These are phyloP conservation scores for Talaromyces piceae DNA, from an alignment of 2,329 filamentous ascomycete species.

Conservation along the genomic window DNA sequence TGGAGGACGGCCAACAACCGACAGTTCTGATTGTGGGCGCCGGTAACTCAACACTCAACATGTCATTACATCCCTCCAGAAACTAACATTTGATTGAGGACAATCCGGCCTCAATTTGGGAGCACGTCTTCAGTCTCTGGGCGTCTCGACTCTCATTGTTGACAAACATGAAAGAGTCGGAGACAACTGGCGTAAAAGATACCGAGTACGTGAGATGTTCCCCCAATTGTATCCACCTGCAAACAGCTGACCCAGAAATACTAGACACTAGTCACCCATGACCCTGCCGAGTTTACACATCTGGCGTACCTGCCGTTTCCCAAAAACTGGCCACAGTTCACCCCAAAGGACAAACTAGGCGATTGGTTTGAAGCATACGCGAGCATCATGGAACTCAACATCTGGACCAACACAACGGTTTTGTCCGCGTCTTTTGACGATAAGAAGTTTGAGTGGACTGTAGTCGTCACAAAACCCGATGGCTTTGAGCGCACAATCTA, in stretches of 20 bases:
- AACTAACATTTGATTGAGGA: slow-evolving; percentile 19
- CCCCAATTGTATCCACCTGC: background rate
- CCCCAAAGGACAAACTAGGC: slow-evolving; percentile 41
- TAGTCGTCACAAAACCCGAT: slow-evolving; percentile 20
- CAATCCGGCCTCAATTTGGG: slow-evolving; percentile 38
- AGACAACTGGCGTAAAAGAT: slow-evolving; percentile 46
- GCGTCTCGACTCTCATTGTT: slow-evolving; percentile 36
- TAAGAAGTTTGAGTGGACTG: slow-evolving; percentile 30
- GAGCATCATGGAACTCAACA: slow-evolving; percentile 43
- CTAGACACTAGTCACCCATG: slow-evolving; percentile 33
- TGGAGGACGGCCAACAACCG: slow-evolving; percentile 24
- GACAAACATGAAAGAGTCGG: slow-evolving; percentile 41
- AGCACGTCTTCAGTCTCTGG: slow-evolving; percentile 35
- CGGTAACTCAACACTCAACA: slow-evolving; percentile 17
- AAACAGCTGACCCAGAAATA: background rate
- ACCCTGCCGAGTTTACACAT: slow-evolving; percentile 34
- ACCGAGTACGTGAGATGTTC: slow-evolving; percentile 16
- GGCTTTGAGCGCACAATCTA: slow-evolving; percentile 23
- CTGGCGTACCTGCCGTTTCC: slow-evolving; percentile 35
- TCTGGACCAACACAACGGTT: slow-evolving; percentile 38
- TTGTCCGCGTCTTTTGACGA: slow-evolving; percentile 34
- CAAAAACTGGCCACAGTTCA: slow-evolving; percentile 37
- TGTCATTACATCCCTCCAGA: background rate
- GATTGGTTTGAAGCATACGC: slow-evolving; percentile 45
- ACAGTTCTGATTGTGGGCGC: slow-evolving; percentile 36